These are phyloP conservation scores for Rubia peregrina DNA, from an alignment of 305 asterid genomes.

Conservation along the genomic window DNA sequence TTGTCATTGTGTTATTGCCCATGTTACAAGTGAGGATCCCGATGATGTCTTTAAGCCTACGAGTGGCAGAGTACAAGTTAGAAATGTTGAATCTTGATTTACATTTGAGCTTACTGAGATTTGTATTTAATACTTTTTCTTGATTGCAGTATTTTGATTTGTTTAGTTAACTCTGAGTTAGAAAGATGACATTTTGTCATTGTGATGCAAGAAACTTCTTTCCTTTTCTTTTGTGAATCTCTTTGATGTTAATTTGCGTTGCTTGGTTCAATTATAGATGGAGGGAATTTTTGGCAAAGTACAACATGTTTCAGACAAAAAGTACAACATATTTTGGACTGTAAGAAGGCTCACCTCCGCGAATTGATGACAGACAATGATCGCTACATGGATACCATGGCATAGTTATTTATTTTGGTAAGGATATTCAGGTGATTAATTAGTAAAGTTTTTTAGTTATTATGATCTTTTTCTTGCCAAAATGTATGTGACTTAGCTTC, in stretches of 20 bases:
- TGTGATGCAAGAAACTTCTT: too few relatives aligned
- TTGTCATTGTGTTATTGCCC: too few relatives aligned
- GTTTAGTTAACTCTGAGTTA: neutral
- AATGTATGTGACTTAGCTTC: too few relatives aligned
- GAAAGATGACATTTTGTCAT: neutral
- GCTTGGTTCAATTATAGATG: neutral
- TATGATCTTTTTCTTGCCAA: slow-evolving; percentile 19
- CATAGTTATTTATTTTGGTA: slow-evolving; percentile 66
- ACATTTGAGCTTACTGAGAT: too few relatives aligned
- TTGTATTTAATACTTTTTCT: neutral
- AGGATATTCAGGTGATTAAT: slow-evolving; percentile 11
- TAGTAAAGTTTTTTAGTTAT: neutral
- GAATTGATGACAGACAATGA: too few relatives aligned
- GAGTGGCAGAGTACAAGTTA: too few relatives aligned
- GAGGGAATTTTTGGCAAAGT: slow-evolving; percentile 32
- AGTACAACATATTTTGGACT: slow-evolving; percentile 36
- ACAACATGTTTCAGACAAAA: slow-evolving; percentile 54
- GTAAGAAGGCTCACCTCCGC: too few relatives aligned
- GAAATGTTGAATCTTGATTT: too few relatives aligned
- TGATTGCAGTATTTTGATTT: neutral
- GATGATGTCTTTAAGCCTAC: too few relatives aligned
- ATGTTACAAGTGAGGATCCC: too few relatives aligned
- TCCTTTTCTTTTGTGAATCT: too few relatives aligned
- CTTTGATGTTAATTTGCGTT: neutral
- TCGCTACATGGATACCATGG: slow-evolving; percentile 50